Conservation (phyloP, 164 flowering plant species). For the Macadamia tetraphylla region DNA sequence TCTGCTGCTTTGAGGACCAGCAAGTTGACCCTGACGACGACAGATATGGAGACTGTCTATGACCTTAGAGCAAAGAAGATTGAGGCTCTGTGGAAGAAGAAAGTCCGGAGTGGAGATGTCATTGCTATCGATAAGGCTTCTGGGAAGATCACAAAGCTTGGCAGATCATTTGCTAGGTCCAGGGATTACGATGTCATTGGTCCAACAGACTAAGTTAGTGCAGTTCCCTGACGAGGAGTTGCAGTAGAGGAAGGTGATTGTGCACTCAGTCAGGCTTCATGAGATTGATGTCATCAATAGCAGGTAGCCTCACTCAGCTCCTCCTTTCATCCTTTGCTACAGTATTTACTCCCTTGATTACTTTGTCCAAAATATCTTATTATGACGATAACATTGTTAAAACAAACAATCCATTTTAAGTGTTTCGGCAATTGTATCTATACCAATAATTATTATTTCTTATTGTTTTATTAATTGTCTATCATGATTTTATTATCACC, state of each 20-base stretch:
- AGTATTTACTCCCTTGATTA: too few relatives aligned
- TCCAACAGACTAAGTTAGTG: constrained; percentile 77
- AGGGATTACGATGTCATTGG: constrained; percentile 95
- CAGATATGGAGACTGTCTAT: constrained; percentile 95
- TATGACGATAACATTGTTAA: too few relatives aligned
- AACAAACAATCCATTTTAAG: too few relatives aligned
- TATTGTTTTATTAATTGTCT: too few relatives aligned
- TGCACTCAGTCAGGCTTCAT: constrained; percentile 91
- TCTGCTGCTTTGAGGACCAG: constrained; percentile 86
- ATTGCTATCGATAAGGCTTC: constrained; percentile 86
- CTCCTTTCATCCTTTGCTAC: too few relatives aligned
- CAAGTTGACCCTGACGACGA: constrained; percentile 85
- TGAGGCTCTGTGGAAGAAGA: constrained; percentile 84
- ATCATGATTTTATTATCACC: too few relatives aligned
- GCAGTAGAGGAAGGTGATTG: constrained; percentile 98
- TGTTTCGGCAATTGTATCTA: too few relatives aligned
- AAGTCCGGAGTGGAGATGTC: constrained; percentile 97
- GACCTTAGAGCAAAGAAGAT: constrained; percentile 94
- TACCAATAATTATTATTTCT: too few relatives aligned
- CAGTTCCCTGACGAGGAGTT: constrained; percentile 98
- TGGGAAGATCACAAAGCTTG: constrained; percentile 89
- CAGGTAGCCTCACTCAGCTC: constrained; percentile 41
- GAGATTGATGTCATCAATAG: constrained; percentile 98
- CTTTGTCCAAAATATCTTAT: too few relatives aligned
- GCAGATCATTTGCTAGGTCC: constrained; percentile 79